Base-by-base conservation (phyloP, 768 basidiomycete genomes). In the Amanita thiersii region DNA sequence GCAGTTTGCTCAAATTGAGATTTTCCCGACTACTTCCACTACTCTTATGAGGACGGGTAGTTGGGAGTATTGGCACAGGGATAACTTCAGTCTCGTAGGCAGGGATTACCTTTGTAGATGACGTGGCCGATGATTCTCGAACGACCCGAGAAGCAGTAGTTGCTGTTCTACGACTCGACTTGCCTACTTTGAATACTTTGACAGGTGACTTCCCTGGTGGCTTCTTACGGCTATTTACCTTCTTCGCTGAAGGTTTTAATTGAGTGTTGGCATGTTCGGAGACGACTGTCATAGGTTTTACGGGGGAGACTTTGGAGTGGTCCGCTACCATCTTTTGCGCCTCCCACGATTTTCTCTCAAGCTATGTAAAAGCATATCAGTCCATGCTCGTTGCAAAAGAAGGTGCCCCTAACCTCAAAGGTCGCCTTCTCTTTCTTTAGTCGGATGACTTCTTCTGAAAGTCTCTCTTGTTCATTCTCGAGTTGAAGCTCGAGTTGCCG, bases 261-360 rank as follows among this genome's bases (percentile, higher is more conserved):
- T 2, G 10, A 8, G 19, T n/a, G 18, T 43, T 37, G n/a, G n/a
- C n/a, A 28, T 28, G 26, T 17, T 35, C 7, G 33, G 33, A 17
- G 33, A 35, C n/a, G 29, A 9, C 29, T n/a, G 9, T 30, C 29
- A 14, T 9, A 30, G 14, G 29, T 30, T 30, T 30, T 9, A 30
- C 29, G 29, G 29, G 29, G 9, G 29, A 14, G 47, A 43, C 26
- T 47, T 47, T 18, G 38, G 75, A 72, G 2, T 73, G 60, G 34
- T 81, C 75, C 1, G 72, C 68, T 2, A 78, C 64, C 69, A 84
- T 79, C 54, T 63, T 64, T 35, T 81, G 69, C 1, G 77, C 72
- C 43, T 80, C 70, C 84, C 81, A 86, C n/a, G 70, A 62, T n/a
- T 80, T 72, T 52, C 75, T 82, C 55, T 87, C 85, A 47, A 86